Percentiles rank a stretch among this genome's conserved stretches.
These are phyloP conservation scores for Rhododendron kiyosumense DNA, from an alignment of 148 eudicot genomes.

Conservation along the genomic window DNA sequence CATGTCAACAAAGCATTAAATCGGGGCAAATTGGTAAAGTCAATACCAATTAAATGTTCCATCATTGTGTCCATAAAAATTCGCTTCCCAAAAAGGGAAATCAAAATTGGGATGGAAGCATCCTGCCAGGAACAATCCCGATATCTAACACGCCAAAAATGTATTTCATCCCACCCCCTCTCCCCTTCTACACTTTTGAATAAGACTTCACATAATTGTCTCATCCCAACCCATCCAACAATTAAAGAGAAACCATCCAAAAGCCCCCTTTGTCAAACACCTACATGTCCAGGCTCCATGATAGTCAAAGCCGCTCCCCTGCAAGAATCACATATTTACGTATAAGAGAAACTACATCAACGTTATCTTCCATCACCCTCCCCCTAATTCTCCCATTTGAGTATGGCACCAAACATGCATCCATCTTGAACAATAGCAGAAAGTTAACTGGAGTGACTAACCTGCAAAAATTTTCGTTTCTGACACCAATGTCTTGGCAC, in stretches of 20 bases:
- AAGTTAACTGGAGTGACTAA: constrained; percentile 25
- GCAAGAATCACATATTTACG: constrained; percentile 97
- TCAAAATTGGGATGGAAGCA: neutral
- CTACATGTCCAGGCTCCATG: constrained; percentile 85
- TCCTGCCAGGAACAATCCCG: constrained; percentile 9
- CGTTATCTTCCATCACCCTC: constrained; percentile 43
- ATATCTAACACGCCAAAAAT: constrained; percentile 10
- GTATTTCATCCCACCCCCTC: neutral
- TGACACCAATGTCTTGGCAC: constrained; percentile 98
- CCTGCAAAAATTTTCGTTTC: constrained; percentile 94
- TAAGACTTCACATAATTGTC: constrained; percentile 6
- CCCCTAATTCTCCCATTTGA: constrained; percentile 28
- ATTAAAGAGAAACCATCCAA: constrained; percentile 38
- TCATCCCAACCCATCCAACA: constrained; percentile 49
- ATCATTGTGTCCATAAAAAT: neutral
- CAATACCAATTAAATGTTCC: neutral
- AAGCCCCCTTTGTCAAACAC: constrained; percentile 60
- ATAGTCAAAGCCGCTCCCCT: constrained; percentile 86
- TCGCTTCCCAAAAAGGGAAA: neutral
- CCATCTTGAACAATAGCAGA: constrained; percentile 7
- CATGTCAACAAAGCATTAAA: neutral
- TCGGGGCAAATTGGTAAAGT: neutral
- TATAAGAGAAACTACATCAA: constrained; percentile 90
- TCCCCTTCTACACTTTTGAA: neutral
- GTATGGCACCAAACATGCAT: constrained; percentile 19